A percentile compares a stretch with the other conserved stretches of the same genome.
Evolutionary conservation across 164 flowering plant species (phyloP).

Genomic region (Aristolochia fimbriata): DNA sequence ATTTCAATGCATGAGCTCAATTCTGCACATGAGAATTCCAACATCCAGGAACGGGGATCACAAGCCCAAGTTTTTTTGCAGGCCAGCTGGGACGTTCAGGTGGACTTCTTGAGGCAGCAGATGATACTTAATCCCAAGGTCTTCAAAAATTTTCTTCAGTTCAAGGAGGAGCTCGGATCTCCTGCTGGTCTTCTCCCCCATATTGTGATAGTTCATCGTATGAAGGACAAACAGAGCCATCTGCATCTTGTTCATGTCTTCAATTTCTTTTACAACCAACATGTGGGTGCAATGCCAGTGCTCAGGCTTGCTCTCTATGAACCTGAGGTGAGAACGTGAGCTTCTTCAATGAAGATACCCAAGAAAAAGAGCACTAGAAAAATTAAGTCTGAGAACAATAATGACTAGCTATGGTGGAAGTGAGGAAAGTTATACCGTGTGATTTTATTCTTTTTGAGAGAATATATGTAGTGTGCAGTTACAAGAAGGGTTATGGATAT

Average conservation of each 20-base stretch:
- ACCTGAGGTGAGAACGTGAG: conserved; percentile 24
- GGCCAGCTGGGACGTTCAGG: conserved; percentile 12
- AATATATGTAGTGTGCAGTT: neutral
- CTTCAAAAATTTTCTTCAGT: conserved; percentile 68
- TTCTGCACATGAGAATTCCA: too few species aligned
- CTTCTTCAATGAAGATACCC: conserved; percentile 1
- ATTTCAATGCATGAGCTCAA: too few species aligned
- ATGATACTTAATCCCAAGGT: conserved; percentile 47
- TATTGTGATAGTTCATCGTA: conserved; percentile 74
- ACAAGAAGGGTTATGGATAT: too few species aligned
- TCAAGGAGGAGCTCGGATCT: conserved; percentile 56
- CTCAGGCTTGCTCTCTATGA: conserved; percentile 67
- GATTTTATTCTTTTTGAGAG: neutral
- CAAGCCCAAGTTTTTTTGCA: neutral
- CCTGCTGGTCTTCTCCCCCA: conserved; percentile 44
- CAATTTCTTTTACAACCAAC: conserved; percentile 59
- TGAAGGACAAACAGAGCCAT: conserved; percentile 60
- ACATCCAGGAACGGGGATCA: neutral
- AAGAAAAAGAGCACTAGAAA: neutral
- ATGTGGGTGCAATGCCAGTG: conserved; percentile 58
- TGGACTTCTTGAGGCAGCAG: conserved; percentile 81
- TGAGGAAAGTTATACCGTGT: neutral
- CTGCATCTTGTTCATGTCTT: conserved; percentile 63
- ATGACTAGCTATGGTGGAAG: neutral
- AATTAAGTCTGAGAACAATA: neutral